Conservation (phyloP, 345 rosid genomes). For the Luvunga scandens region DNA sequence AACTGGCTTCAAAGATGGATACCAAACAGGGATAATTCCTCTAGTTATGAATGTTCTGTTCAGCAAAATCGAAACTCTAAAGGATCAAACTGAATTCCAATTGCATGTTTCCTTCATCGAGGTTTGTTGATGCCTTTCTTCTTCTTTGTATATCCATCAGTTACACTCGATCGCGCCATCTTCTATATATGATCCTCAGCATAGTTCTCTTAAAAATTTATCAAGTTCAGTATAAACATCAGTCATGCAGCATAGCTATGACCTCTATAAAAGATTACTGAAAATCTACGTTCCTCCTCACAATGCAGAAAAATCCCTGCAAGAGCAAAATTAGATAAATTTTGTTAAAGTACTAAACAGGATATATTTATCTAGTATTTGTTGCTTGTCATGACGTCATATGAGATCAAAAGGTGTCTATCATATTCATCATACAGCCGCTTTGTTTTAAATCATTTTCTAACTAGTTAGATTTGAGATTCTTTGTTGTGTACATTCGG, state of each 20-base stretch:
- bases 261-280: background rate
- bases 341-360: background rate
- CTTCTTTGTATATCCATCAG: slow-evolving; percentile 3
- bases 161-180: background rate
- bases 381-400: slow-evolving; percentile 6
- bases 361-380: background rate
- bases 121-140: slow-evolving; percentile 43
- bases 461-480: background rate
- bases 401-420: background rate
- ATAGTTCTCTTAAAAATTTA: background rate
- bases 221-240: background rate
- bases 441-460: background rate
- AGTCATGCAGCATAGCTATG: background rate
- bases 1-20: slow-evolving; percentile 80
- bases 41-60: slow-evolving; percentile 87
- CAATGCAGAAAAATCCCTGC: background rate
- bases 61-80: slow-evolving; percentile 72
- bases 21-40: slow-evolving; percentile 78
- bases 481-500: too few relatives aligned
- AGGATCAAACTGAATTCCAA: slow-evolving; percentile 80
- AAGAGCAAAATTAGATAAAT: background rate
- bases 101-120: slow-evolving; percentile 92
- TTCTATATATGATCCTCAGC: background rate
- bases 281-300: background rate
- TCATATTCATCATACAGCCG: background rate